These are phyloP conservation scores for Aureobasidium sp. DNA, from an alignment of 2,329 filamentous ascomycete species.

Conservation along the genomic window DNA sequence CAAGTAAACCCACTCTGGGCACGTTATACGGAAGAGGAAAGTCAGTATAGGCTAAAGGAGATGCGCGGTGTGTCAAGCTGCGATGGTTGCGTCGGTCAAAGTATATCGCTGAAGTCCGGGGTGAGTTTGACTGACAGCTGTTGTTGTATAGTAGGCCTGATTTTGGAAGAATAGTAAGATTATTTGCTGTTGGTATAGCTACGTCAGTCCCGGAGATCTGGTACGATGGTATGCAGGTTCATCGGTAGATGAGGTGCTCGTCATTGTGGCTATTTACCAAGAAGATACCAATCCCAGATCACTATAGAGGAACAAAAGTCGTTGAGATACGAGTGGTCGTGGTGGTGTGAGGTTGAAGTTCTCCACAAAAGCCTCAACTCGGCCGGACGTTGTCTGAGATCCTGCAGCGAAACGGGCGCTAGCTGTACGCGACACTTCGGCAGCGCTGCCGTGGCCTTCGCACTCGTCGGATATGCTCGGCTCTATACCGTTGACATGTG, in stretches of 20 bases:
- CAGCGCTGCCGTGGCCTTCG: background rate
- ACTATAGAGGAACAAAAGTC: background rate
- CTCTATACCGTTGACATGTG: background rate
- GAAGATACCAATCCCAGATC: background rate
- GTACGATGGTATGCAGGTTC: conserved; percentile 1
- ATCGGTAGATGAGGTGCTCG: background rate
- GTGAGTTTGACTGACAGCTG: background rate
- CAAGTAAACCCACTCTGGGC: background rate
- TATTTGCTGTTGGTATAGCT: background rate
- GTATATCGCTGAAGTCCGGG: background rate
- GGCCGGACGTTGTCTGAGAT: background rate
- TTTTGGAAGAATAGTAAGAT: background rate
- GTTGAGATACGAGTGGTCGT: background rate
- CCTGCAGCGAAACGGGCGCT: background rate
- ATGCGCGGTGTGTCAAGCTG: background rate
- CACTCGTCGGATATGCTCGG: background rate
- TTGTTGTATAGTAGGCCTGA: background rate
- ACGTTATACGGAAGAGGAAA: background rate
- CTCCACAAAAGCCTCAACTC: background rate
- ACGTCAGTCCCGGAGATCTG: conserved; percentile 5
- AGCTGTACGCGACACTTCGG: background rate
- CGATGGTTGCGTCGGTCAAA: background rate
- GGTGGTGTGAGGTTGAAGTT: background rate
- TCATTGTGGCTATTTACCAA: background rate
- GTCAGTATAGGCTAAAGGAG: background rate